Conservation (phyloP, 495 filamentous ascomycete genomes). For the Letharia lupina region DNA sequence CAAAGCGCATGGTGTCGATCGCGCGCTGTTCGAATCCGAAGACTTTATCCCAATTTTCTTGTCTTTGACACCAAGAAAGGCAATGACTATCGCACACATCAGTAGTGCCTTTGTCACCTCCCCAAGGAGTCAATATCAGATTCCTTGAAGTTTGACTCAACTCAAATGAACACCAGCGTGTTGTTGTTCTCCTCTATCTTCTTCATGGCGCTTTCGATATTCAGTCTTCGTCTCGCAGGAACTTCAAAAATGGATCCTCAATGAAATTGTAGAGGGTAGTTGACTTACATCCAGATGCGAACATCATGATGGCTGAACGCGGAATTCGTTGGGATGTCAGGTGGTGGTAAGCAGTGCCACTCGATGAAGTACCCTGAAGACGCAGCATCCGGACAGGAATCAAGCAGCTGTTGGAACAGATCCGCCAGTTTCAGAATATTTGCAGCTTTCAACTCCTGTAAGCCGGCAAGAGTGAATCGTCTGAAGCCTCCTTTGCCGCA, state of each 20-base stretch:
- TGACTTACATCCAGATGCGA: conserved; percentile 18
- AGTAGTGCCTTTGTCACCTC: background rate
- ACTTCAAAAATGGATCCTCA: too few relatives aligned
- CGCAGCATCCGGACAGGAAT: conserved; percentile 18
- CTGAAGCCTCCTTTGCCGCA: conserved; percentile 25
- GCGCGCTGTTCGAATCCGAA: conserved; percentile 13
- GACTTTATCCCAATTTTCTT: conserved; percentile 6
- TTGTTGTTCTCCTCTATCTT: too few relatives aligned
- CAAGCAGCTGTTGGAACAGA: conserved; percentile 19
- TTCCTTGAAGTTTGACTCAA: too few relatives aligned
- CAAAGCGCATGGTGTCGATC: conserved; percentile 20
- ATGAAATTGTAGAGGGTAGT: background rate
- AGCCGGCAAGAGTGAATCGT: conserved; percentile 22
- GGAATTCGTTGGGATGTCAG: conserved; percentile 6
- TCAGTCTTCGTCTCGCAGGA: too few relatives aligned
- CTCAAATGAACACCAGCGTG: too few relatives aligned
- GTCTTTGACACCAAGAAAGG: conserved; percentile 18
- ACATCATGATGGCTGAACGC: conserved; percentile 13
- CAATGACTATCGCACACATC: conserved; percentile 12
- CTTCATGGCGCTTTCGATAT: too few relatives aligned
- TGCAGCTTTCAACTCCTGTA: conserved; percentile 17
- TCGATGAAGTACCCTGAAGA: conserved; percentile 19
- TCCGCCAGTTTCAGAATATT: conserved; percentile 20
- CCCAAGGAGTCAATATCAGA: too few relatives aligned
- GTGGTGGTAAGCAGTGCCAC: conserved; percentile 20